Conservation (phyloP, 495 filamentous ascomycete genomes). For the Chlorociboria aeruginascens region DNA sequence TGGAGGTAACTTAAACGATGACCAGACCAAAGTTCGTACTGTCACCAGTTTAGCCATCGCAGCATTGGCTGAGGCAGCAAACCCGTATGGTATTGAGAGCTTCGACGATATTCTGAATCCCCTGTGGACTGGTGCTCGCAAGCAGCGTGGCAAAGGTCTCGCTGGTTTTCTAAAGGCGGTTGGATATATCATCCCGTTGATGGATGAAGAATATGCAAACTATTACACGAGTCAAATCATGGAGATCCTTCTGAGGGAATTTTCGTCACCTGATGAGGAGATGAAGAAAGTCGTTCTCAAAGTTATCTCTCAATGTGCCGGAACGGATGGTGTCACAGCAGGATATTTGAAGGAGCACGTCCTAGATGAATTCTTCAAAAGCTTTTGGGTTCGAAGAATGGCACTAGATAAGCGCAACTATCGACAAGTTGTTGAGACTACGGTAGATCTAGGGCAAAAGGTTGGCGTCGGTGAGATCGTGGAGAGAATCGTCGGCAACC, state of each 20-base stretch:
- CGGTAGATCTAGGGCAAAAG: slow-evolving; percentile 94
- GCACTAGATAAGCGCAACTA: slow-evolving; percentile 95
- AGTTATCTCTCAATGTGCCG: slow-evolving; percentile 93
- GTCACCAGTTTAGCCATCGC: slow-evolving; percentile 93
- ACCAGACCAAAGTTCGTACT: slow-evolving; percentile 94
- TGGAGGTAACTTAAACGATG: slow-evolving; percentile 87
- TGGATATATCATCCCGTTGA: slow-evolving; percentile 94
- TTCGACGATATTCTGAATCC: slow-evolving; percentile 97
- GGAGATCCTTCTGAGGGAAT: slow-evolving; percentile 94
- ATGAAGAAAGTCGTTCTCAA: slow-evolving; percentile 99
- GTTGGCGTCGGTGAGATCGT: slow-evolving; percentile 92
- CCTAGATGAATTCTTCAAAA: slow-evolving; percentile 93
- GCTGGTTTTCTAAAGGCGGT: slow-evolving; percentile 96
- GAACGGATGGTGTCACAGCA: slow-evolving; percentile 88
- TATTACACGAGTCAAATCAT: slow-evolving; percentile 99
- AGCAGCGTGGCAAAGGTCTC: slow-evolving; percentile 92
- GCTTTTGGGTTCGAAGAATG: slow-evolving; percentile 97
- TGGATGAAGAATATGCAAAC: slow-evolving; percentile 99
- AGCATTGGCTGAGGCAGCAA: slow-evolving; percentile 89
- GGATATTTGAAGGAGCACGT: slow-evolving; percentile 92
- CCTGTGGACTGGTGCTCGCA: slow-evolving; percentile 82
- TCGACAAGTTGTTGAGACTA: slow-evolving; percentile 93
- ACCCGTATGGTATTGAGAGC: slow-evolving; percentile 97
- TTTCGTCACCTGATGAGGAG: slow-evolving; percentile 93
- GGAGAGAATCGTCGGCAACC: slow-evolving; percentile 81